Base-by-base conservation (phyloP, 495 filamentous ascomycete genomes). In the Echria macrotheca region DNA sequence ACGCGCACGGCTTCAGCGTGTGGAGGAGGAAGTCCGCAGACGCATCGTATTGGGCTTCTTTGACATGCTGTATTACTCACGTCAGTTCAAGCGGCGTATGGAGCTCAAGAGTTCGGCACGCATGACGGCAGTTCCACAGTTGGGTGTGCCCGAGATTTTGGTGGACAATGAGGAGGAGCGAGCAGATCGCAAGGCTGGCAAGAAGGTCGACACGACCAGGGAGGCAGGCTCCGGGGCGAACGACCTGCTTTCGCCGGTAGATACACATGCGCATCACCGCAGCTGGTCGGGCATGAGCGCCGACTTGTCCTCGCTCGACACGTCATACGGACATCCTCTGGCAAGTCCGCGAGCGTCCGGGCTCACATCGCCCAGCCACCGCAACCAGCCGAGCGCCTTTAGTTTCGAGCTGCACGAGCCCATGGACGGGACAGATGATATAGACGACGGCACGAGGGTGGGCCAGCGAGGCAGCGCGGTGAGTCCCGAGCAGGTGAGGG, bases 41-140 rank as follows among this genome's bases (percentile, higher is more conserved):
- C 86, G 89, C 45, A 80, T 88, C 23, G 93, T 99, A 5, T 78
- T 87, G 12, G 89, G 90, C 23, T 99, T 99, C 75, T 96, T 99
- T 70, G 86, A 96, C 60, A 97, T 90, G 18, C 72, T 97, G 65
- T 83, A 89, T 71, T 96, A 88, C 81, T 78, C 80, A 43, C 86
- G 91, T 22, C 71, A 78, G 52, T 96, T 96, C 76, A 81, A 87
- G 57, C 84, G 76, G 15, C 74, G 75, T 52, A 69, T 84, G 57
- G 82, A 87, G 25, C 71, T 68, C 46, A 87, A 86, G 63, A 74
- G 76, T 46, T 79, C 79, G 14, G 81, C 79, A 26, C 86, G 86
- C 44, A 85, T 94, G 79, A 83, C 82, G 24, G 78, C 72, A 11
- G 69, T 91, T 43, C 87, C 90, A 8, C 83, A 88, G 46, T 84